Conservation (phyloP, 2,329 filamentous ascomycete genomes). For the Pseudocercospora crystallina region DNA sequence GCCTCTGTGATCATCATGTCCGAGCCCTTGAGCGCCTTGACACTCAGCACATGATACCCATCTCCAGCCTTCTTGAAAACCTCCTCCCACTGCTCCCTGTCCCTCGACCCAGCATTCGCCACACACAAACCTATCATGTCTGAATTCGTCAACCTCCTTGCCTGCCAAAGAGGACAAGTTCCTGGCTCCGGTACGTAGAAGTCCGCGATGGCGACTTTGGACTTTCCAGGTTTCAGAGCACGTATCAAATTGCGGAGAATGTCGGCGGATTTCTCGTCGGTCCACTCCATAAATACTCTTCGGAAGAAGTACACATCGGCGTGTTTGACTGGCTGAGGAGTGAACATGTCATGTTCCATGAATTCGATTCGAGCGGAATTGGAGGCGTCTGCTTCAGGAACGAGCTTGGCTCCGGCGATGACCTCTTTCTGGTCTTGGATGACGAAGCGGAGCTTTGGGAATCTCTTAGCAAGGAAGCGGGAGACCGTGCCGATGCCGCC, state of each 20-base stretch:
- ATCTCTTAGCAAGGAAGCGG: constrained; percentile 18
- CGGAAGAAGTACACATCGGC: constrained; percentile 33
- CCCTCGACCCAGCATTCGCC: background rate
- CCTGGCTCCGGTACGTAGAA: constrained; percentile 2
- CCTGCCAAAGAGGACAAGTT: background rate
- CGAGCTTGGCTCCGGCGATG: background rate
- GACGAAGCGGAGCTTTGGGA: constrained; percentile 16
- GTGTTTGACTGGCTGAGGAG: constrained; percentile 26
- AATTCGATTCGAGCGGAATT: constrained; percentile 5
- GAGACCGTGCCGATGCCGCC: constrained; percentile 24
- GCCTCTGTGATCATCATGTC: constrained; percentile 8
- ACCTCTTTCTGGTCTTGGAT: constrained; percentile 22
- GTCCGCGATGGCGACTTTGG: constrained; percentile 23
- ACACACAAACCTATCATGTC: constrained; percentile 3
- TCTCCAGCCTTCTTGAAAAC: constrained; percentile 2
- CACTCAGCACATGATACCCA: background rate
- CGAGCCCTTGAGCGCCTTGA: background rate
- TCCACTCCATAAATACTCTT: constrained; percentile 27
- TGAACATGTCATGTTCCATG: constrained; percentile 30
- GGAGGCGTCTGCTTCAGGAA: background rate
- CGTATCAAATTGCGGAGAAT: constrained; percentile 22
- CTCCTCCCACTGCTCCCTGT: background rate
- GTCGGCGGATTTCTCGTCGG: constrained; percentile 20
- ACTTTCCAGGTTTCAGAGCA: constrained; percentile 22
- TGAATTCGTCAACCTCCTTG: background rate